phyloP scores from a whole-genome alignment of 2,329 filamentous ascomycete genomes.

The Sordariomycetes sp. region DNA sequence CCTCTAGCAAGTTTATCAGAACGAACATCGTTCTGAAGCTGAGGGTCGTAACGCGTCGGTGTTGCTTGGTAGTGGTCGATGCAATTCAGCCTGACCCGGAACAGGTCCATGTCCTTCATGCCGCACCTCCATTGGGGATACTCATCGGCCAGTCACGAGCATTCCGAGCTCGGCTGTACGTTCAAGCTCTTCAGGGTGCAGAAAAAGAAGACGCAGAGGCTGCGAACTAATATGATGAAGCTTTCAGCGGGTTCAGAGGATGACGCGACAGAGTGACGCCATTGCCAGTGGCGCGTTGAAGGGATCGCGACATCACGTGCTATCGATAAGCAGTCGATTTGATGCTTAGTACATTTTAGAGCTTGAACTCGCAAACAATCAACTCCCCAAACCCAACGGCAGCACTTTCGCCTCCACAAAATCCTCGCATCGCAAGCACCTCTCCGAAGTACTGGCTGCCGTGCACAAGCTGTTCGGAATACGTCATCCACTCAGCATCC shows the following conservation, averaged over 20 bases:
- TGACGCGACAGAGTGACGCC: too few species aligned
- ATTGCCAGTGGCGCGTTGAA: neutral
- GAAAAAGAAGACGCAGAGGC: too few species aligned
- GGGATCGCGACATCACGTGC: conserved; percentile 5
- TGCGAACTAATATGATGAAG: too few species aligned
- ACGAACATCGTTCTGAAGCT: conserved; percentile 57
- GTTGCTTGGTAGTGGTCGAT: conserved; percentile 87
- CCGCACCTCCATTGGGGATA: conserved; percentile 10
- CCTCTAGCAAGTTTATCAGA: conserved; percentile 50
- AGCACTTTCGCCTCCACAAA: too few species aligned
- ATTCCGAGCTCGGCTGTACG: too few species aligned
- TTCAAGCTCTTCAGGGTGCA: too few species aligned
- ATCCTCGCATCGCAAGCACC: too few species aligned
- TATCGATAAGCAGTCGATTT: too few species aligned
- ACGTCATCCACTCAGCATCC: too few species aligned
- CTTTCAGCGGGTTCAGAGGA: conserved; percentile 1
- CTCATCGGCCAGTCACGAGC: too few species aligned
- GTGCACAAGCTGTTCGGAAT: too few species aligned
- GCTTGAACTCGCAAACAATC: neutral
- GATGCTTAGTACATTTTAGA: neutral
- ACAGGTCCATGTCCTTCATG: conserved; percentile 45
- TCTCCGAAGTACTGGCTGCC: neutral
- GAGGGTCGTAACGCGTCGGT: conserved; percentile 73
- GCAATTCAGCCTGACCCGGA: conserved; percentile 88
- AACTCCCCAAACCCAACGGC: too few species aligned